Conservation (phyloP, 1,139 yeast genomes). For the Hyphopichia fennica region DNA sequence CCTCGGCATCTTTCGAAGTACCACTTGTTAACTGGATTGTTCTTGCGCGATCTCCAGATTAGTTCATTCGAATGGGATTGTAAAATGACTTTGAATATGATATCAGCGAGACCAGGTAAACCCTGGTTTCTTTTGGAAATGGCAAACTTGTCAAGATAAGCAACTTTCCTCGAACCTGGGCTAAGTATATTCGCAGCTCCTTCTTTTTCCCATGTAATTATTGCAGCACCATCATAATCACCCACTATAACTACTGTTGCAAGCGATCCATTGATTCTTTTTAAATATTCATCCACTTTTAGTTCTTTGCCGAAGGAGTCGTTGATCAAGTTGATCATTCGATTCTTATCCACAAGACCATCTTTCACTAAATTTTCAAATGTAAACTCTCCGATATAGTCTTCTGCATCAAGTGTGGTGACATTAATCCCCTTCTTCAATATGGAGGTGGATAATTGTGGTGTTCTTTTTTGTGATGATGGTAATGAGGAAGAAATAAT, state of each 20-base stretch:
- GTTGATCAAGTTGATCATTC: constrained; percentile 63
- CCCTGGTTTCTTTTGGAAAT: constrained; percentile 84
- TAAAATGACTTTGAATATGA: constrained; percentile 78
- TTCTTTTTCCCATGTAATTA: constrained; percentile 72
- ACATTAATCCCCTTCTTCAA: constrained; percentile 77
- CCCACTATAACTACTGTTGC: constrained; percentile 86
- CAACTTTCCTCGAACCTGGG: constrained; percentile 28
- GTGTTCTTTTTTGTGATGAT: constrained; percentile 62
- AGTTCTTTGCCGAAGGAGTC: constrained; percentile 75
- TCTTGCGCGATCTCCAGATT: constrained; percentile 84
- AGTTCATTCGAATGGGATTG: constrained; percentile 71
- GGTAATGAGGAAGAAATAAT: constrained; percentile 93
- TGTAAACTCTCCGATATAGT: constrained; percentile 35
- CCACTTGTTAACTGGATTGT: constrained; percentile 95
- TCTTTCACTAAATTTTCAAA: constrained; percentile 44
- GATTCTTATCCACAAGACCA: constrained; percentile 53
- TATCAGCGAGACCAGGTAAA: constrained; percentile 89
- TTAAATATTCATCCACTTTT: constrained; percentile 63
- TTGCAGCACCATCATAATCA: constrained; percentile 94
- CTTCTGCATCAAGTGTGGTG: constrained; percentile 41
- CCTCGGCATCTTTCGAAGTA: constrained; percentile 90
- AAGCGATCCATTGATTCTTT: constrained; percentile 61
- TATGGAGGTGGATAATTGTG: constrained; percentile 72
- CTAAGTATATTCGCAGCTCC: constrained; percentile 4
- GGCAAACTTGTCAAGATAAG: constrained; percentile 91